These are phyloP conservation scores for Ochetophila trinervis DNA, from an alignment of 306 rosid species.

Conservation along the genomic window DNA sequence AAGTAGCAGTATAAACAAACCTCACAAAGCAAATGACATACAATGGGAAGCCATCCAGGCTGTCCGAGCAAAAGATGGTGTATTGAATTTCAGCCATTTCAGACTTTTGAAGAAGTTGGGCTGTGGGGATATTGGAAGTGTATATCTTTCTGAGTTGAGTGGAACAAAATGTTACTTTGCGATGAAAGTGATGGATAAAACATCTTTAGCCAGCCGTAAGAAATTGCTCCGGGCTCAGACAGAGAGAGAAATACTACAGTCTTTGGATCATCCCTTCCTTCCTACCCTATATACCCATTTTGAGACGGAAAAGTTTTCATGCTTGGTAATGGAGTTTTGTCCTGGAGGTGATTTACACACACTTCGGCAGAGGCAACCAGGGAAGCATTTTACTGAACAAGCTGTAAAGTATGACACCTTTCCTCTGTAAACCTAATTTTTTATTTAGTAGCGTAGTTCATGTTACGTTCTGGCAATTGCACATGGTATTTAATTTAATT, in stretches of 20 bases:
- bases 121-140: conserved; percentile 58
- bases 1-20: conserved; percentile 48
- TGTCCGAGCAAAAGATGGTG: conserved; percentile 41
- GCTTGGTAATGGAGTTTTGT: conserved; percentile 60
- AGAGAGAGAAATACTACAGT: conserved; percentile 52
- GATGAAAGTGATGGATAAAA: conserved; percentile 55
- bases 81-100: conserved; percentile 44
- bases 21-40: conserved; percentile 54
- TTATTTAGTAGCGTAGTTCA: background rate
- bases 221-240: conserved; percentile 58
- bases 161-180: conserved; percentile 57
- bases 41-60: conserved; percentile 59
- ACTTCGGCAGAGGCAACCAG: conserved; percentile 56
- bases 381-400: conserved; percentile 51
- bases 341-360: conserved; percentile 63
- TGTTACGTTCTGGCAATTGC: background rate
- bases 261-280: conserved; percentile 55
- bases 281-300: conserved; percentile 47
- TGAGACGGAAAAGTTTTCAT: conserved; percentile 49
- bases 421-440: too few relatives aligned
- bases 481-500: background rate
- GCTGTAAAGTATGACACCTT: conserved; percentile 46
- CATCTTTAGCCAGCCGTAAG: conserved; percentile 47
- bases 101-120: conserved; percentile 53
- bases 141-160: conserved; percentile 47